phyloP scores from a whole-genome alignment of 2,329 filamentous ascomycete species.

The Fusarium incarnatum region DNA sequence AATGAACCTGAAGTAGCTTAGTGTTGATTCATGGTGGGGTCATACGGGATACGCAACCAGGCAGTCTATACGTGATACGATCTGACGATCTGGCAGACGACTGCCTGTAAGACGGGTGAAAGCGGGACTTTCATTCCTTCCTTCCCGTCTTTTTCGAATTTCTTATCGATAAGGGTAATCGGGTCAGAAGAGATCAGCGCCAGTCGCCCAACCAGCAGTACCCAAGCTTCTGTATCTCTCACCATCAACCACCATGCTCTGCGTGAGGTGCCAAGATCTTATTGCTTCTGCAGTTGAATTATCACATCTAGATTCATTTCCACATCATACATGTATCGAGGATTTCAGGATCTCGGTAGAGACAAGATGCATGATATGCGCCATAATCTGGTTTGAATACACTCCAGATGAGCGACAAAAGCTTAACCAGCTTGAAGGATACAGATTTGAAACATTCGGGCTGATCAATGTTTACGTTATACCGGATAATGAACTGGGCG shows the following conservation, averaged over 20 bases:
- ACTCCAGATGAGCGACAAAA: background rate
- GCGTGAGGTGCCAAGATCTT: background rate
- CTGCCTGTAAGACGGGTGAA: background rate
- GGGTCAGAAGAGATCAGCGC: background rate
- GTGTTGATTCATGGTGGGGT: constrained; percentile 4
- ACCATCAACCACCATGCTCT: background rate
- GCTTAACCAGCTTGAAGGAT: background rate
- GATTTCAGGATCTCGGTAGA: background rate
- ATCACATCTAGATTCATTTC: background rate
- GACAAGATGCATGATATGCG: background rate
- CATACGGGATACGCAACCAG: constrained; percentile 18
- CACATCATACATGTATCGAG: background rate
- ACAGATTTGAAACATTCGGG: background rate
- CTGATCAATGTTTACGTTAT: background rate
- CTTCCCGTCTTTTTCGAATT: background rate
- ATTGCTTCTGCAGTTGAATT: background rate
- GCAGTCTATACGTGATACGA: background rate
- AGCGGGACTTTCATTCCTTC: background rate
- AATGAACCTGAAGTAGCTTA: constrained; percentile 13
- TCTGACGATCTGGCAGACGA: background rate
- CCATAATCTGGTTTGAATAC: background rate
- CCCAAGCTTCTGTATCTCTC: background rate
- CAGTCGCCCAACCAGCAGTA: no score
- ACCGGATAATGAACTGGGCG: no score
- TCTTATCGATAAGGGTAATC: background rate